These are phyloP conservation scores for Uncinocarpus reesii DNA, from an alignment of 2,329 filamentous ascomycete species.

Conservation along the genomic window DNA sequence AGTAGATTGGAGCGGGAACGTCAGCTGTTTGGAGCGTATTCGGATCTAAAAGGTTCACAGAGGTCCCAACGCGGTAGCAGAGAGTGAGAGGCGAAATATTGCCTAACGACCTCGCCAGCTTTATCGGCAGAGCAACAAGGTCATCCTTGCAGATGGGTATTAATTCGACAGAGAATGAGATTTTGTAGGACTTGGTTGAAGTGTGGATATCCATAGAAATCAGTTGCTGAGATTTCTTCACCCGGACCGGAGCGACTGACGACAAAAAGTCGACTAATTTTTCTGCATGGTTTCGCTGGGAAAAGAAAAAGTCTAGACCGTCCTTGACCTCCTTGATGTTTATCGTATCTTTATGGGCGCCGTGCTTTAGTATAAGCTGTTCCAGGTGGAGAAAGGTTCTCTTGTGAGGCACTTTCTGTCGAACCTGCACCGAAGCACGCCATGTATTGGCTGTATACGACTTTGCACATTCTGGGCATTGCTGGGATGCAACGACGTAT, in stretches of 20 bases:
- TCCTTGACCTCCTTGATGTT: conserved; percentile 98
- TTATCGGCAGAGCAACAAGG: conserved; percentile 82
- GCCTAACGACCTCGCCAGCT: conserved; percentile 73
- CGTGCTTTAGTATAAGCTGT: conserved; percentile 90
- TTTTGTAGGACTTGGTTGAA: conserved; percentile 85
- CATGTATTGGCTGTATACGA: conserved; percentile 95
- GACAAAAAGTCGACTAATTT: conserved; percentile 84
- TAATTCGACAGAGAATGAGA: conserved; percentile 77
- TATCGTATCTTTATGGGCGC: conserved; percentile 81
- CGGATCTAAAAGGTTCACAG: conserved; percentile 81
- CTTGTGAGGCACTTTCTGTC: conserved; percentile 96
- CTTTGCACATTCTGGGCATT: conserved; percentile 91
- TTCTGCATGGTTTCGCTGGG: conserved; percentile 79
- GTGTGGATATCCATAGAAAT: conserved; percentile 93
- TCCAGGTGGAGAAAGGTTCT: conserved; percentile 74
- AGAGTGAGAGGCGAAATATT: conserved; percentile 81
- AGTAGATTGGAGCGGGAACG: conserved; percentile 72
- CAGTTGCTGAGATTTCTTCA: conserved; percentile 80
- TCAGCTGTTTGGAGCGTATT: conserved; percentile 85
- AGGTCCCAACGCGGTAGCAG: conserved; percentile 79
- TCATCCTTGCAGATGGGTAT: conserved; percentile 97
- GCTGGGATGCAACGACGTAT: conserved; percentile 80
- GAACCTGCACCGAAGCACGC: conserved; percentile 85
- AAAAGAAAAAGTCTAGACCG: conserved; percentile 92
- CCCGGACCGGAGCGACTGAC: conserved; percentile 65